Evolutionary conservation across 1,139 yeast genomes (phyloP), one percentile per base, ranked within the genome.

Genomic region (Dujonia santamariae): DNA sequence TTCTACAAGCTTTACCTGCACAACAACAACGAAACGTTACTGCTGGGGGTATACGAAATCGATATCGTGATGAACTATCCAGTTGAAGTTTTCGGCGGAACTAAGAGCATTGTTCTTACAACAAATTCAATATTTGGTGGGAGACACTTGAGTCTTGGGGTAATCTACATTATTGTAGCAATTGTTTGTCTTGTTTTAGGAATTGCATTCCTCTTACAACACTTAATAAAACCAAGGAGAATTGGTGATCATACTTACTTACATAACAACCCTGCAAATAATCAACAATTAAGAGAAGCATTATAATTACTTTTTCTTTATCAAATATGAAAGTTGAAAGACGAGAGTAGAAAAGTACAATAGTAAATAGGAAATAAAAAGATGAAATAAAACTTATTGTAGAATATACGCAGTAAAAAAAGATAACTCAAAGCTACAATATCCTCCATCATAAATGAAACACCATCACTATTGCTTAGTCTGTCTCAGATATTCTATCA

Each of bases 111-210:
- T 22, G 79, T 80, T 3, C 59, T 84, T 11, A 76, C 90, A 4
- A 82, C 86, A 11, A 81, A 79, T 34, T 72, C 80, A 17, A 67
- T 77, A 2, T 70, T 82, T 45, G 92, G 92, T 14, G 92, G 92
- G 3, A 64, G 85, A 35, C 82, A 83, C 51, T 51, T 78, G 56
- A 73, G 79, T 40, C 58, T 83, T 40, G 92, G 90, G 2, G 66
- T 80, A 13, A 75, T 83, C 26, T 83, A 81, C 51, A 51, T 83
- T 31, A 71, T 82, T 12, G 82, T 83, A 19, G 92, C 84, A 2
- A 70, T 75, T 16, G 52, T 76, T 14, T 62, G 71, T 25, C 57
- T 70, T 35, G 68, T 71, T 3, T 60, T 73, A 45, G 79, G 71
- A 0, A 45, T 74, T 4, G 69, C 62, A 8, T 65, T 76, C 44